These are phyloP conservation scores for Cladosporium austrohemisphaericum DNA, from an alignment of 2,329 filamentous ascomycete genomes.

Conservation along the genomic window DNA sequence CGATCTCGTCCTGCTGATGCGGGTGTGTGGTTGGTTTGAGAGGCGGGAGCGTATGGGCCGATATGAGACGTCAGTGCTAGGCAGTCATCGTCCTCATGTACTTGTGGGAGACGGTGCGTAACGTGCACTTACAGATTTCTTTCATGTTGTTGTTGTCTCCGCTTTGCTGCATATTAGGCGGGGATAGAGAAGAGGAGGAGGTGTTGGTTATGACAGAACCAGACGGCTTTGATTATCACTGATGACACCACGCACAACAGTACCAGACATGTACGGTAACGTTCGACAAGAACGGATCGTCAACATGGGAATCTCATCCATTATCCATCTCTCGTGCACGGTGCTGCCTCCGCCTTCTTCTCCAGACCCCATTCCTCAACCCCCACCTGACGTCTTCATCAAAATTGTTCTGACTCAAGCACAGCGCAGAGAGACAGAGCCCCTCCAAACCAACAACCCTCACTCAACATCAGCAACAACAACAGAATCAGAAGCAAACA, in stretches of 20 bases:
- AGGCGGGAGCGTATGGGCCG: not conserved
- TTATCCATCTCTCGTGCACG: not conserved
- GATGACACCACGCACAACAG: too few relatives aligned
- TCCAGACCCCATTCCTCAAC: not conserved
- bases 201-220: too few relatives aligned
- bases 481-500: not conserved
- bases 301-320: too few relatives aligned
- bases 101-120: conserved; percentile 8
- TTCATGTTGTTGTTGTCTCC: not conserved
- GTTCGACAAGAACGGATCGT: too few relatives aligned
- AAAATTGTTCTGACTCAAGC: conserved; percentile 7
- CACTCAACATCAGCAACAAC: not conserved
- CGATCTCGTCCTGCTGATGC: not conserved
- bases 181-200: too few relatives aligned
- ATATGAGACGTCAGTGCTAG: conserved; percentile 9
- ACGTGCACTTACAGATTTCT: conserved; percentile 8
- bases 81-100: conserved; percentile 10
- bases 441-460: not conserved
- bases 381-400: conserved; percentile 9
- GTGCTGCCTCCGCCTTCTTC: conserved; percentile 2
- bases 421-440: not conserved
- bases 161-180: too few relatives aligned
- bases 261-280: too few relatives aligned
- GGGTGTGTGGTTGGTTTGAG: not conserved
- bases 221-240: too few relatives aligned